phyloP scores from a whole-genome alignment of 2,329 filamentous ascomycete genomes.

The Aspergillus udagawae region DNA sequence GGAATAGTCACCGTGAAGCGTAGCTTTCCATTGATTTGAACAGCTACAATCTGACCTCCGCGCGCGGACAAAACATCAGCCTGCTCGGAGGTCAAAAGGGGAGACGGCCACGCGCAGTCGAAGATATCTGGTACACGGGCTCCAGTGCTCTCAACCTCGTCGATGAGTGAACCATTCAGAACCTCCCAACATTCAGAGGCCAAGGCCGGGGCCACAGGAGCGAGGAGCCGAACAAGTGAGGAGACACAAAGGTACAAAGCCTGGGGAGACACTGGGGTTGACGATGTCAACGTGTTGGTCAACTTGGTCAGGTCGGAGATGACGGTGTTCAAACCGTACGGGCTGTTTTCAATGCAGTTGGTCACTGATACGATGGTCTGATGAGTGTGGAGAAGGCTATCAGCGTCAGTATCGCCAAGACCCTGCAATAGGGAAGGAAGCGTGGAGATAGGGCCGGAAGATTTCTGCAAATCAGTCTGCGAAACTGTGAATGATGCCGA shows the following conservation, averaged over 20 bases:
- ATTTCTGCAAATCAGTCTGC: conserved; percentile 12
- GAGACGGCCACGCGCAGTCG: conserved; percentile 54
- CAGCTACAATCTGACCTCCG: conserved; percentile 52
- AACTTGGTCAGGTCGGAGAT: conserved; percentile 79
- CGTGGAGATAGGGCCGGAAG: conserved; percentile 19
- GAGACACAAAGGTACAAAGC: conserved; percentile 45
- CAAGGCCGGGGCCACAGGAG: conserved; percentile 75
- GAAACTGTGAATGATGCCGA: conserved; percentile 20
- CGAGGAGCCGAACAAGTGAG: conserved; percentile 65
- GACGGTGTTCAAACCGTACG: conserved; percentile 76
- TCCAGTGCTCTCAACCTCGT: background rate
- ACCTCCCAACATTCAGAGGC: conserved; percentile 75
- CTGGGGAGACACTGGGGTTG: conserved; percentile 38
- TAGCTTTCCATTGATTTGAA: conserved; percentile 78
- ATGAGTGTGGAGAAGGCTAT: conserved; percentile 64
- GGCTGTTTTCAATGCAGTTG: conserved; percentile 62
- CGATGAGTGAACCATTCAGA: conserved; percentile 39
- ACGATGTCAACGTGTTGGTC: conserved; percentile 63
- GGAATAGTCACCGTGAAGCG: conserved; percentile 65
- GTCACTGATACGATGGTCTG: conserved; percentile 64
- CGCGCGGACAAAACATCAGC: conserved; percentile 47
- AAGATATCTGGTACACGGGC: conserved; percentile 39
- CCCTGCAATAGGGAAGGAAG: conserved; percentile 26
- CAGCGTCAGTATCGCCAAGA: conserved; percentile 33
- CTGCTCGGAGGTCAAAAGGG: conserved; percentile 35